Evolutionary conservation across 352 stramenopile genomes (phyloP), one percentile per base, ranked within the genome.

Genomic region (Globisporangium okanoganense): DNA sequence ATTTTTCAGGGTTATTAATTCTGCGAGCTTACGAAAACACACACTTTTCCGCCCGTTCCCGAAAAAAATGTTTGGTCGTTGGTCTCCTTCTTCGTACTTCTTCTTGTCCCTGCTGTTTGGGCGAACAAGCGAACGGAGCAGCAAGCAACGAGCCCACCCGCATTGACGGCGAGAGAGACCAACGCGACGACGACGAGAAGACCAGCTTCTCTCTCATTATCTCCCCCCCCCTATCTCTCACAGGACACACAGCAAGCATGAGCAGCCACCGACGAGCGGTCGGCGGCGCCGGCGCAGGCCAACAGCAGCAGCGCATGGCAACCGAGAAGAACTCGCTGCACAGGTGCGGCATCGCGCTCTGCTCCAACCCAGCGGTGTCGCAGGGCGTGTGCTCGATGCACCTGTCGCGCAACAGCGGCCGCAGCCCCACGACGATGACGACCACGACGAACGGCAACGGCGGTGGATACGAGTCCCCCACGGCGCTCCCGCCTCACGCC

Each of bases 311-410:
- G 16, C 67, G 69, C 40, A 44, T 74, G 44, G 67, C 35, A 29
- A 33, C 55, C 13, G 69, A 78, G 54, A 70, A 73, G 45, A 87
- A 76, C 70, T 85, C 77, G 31, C 77, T 92, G 24, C 83, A 92
- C 59, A 82, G 84, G 31, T 94, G 84, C 65, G 81, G 77, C 29
- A 85, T 94, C 60, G 80, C 77, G 40, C 67, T 94, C 18, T 94
- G 84, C 73, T 85, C 84, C 9, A 85, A 92, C 64, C 79, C 85
- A 16, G 82, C 84, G 16, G 78, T 90, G 38, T 80, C 84, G 10
- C 75, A 92, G 55, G 80, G 82, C 36, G 81, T 94, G 20, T 94
- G 84, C 62, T 73, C 80, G 38, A 82, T 91, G 68, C 84, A 94
- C 55, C 70, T 90, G 52, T 87, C 80, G 13, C 77, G 79, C 43